Evolutionary conservation across 1,139 yeast genomes (phyloP), one percentile per base, ranked within the genome.

Genomic region (Citeromyces siamensis): DNA sequence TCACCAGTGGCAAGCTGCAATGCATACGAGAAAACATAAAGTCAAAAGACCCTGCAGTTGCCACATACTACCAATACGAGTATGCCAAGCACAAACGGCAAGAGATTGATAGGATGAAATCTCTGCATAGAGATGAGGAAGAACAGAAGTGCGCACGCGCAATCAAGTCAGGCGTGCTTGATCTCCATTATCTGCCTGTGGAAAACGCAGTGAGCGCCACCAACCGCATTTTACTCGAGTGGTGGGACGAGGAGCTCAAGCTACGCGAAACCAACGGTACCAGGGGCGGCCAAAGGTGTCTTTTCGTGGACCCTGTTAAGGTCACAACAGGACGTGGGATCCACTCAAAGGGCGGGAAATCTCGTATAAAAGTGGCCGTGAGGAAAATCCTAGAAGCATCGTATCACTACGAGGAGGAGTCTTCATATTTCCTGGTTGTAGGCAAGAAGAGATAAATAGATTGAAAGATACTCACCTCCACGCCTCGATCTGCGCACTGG

Each of bases 271-370:
- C 53, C 4, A 55, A 60, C 19, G 71, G 72, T 2, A 55, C 52
- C 13, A 50, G 56, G 7, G 48, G 53, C 27, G 58, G 50, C 38
- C 59, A 63, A 2, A 37, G 53, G 3, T 45, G 41, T 21, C 68
- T 62, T 2, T 36, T 42, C 21, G 52, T 65, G 1, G 55, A 51
- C 2, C 63, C 64, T 0, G 46, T 75, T 10, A 46, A 44, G 3
- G 52, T 76, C 0, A 54, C 75, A 3, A 75, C 83, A 0, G 85
- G 85, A 0, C 52, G 81, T 41, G 85, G 85, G 0, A 47, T 75
- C 9, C 85, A 77, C 50, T 74, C 82, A 23, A 54, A 46, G 2
- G 68, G 67, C 10, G 80, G 80, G 1, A 51, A 57, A 2, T 59
- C 76, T 0, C 64, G 56, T 40, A 62, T 75, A 23, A 61, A 62